Base-by-base conservation (phyloP, 257 asterid genomes). In the Linderniella brevidens region DNA sequence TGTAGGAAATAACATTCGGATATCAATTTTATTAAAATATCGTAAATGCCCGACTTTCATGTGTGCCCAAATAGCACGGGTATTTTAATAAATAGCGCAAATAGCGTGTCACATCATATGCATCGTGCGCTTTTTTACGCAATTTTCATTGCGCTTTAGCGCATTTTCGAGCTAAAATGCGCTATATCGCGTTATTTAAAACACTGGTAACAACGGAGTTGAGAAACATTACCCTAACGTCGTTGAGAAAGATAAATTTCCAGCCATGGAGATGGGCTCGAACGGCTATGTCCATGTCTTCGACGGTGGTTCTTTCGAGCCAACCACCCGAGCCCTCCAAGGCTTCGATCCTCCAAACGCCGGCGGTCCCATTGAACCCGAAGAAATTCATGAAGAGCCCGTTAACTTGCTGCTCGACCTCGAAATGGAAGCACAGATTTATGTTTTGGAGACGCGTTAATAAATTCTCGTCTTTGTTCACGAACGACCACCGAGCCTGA, bases 341-440 rank as follows among this genome's bases (percentile, higher is more conserved):
- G 2, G 90, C 75, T 56, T 75, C 64, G 59, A 78, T 75, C 64
- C 90, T 72, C 90, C 84, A 78, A 50, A 78, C 80, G 15, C 90
- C 90, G 11, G 90, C 90, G 3, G 90, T 78, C 20, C 90, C 84
- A 14, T 78, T 78, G 41, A 78, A 78, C 35, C 90, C 90, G n/a
- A 78, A 78, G 51, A 78, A 78, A 50, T 79, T 79, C 70, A 79
- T 63, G 74, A 79, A 76, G 16, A 68, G 74, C 5, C 92, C 82
- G 50, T 76, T 79, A 49, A 79, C 92, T 58, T 79, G 92, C 64
- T 79, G 92, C 54, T 79, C 92, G 1, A 79, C 82, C 72, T 79
- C 92, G 40, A 79, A 79, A 73, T 79, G 92, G 49, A 70, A 79
- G 58, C 82, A 70, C 15, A 76, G 29, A 50, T 76, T 79, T 41